These are phyloP conservation scores for Macrocystidia cucumis DNA, from an alignment of 1,284 basidiomycete genomes.

Conservation along the genomic window DNA sequence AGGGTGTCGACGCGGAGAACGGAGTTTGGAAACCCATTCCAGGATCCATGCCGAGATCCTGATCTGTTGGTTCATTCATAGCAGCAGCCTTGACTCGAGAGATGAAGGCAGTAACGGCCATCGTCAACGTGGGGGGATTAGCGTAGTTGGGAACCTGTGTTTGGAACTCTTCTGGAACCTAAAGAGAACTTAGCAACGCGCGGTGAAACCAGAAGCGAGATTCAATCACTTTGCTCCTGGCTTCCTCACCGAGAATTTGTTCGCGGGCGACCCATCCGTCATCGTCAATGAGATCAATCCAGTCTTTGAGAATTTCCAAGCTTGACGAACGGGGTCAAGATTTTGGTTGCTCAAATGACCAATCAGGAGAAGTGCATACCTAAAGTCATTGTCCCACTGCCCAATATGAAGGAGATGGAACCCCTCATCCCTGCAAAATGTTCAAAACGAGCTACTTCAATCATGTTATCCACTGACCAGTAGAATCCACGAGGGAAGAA, in stretches of 20 bases:
- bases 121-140: slow-evolving; percentile 89
- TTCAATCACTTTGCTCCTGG: slow-evolving; percentile 69
- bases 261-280: slow-evolving; percentile 94
- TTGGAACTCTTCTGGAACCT: slow-evolving; percentile 86
- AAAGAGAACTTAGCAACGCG: too few relatives aligned
- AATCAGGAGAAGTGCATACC: slow-evolving; percentile 37
- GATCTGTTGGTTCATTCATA: slow-evolving; percentile 34
- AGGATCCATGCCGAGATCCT: slow-evolving; percentile 60
- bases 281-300: slow-evolving; percentile 87
- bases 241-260: slow-evolving; percentile 93
- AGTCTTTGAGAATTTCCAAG: slow-evolving; percentile 82
- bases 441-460: slow-evolving; percentile 4
- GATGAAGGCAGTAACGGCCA: slow-evolving; percentile 88
- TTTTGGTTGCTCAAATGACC: neutral
- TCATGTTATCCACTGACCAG: slow-evolving; percentile 46
- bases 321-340: slow-evolving; percentile 28
- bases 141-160: slow-evolving; percentile 90
- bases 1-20: slow-evolving; percentile 21
- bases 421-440: slow-evolving; percentile 76
- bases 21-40: slow-evolving; percentile 42
- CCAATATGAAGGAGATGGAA: slow-evolving; percentile 91
- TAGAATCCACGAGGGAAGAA: slow-evolving; percentile 97
- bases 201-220: too few relatives aligned
- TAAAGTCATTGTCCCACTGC: slow-evolving; percentile 88
- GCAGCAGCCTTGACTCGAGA: slow-evolving; percentile 51